Conservation (phyloP, 495 filamentous ascomycete species). For the Xylaria venustula region DNA sequence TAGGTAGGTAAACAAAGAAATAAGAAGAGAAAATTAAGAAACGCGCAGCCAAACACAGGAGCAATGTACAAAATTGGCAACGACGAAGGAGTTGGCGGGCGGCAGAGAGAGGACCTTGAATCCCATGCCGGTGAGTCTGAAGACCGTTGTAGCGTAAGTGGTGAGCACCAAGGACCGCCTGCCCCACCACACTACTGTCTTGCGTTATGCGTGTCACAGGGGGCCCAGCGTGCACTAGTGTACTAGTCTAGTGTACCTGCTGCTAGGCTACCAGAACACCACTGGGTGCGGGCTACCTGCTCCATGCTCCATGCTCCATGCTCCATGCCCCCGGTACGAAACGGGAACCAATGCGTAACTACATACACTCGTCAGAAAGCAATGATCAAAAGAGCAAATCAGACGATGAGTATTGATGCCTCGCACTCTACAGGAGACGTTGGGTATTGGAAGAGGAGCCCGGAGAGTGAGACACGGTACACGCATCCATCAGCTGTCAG, state of each 20-base stretch:
- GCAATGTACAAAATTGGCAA: not conserved
- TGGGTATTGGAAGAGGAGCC: no score
- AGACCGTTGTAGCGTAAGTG: no score
- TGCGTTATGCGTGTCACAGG: constrained; percentile 17
- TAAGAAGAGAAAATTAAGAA: constrained; percentile 3
- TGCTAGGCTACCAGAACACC: constrained; percentile 6
- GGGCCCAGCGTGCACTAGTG: not conserved
- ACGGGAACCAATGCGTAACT: not conserved
- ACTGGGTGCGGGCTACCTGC: not conserved
- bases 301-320: no score
- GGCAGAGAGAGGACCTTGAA: no score
- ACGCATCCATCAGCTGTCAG: no score
- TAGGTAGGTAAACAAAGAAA: not conserved
- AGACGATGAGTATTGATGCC: no score
- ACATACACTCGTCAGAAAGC: no score
- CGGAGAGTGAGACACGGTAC: no score
- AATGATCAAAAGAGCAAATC: no score
- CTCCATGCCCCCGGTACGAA: not conserved
- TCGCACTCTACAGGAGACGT: no score
- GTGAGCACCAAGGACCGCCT: constrained; percentile 12
- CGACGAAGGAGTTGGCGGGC: not conserved
- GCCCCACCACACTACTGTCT: constrained; percentile 14
- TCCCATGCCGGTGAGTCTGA: no score
- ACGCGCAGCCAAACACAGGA: constrained; percentile 1
- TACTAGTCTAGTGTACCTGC: not conserved